Evolutionary conservation across 2,329 filamentous ascomycete species (phyloP).

Genomic region (Pseudopyricularia javanii): DNA sequence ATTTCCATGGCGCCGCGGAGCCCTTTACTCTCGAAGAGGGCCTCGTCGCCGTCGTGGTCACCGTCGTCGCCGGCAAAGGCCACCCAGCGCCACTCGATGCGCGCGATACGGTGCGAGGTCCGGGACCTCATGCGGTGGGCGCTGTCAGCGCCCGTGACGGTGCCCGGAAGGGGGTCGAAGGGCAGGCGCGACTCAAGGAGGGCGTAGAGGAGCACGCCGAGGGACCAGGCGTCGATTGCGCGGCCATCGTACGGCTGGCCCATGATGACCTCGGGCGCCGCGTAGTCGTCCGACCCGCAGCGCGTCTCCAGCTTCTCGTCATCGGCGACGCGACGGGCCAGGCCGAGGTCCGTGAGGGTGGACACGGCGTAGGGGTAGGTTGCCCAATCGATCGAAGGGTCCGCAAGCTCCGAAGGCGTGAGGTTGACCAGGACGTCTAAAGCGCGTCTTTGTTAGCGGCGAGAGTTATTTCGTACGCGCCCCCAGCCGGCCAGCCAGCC

Average conservation of each 20-base stretch:
- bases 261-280: conserved; percentile 90
- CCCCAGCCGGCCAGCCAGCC: no score
- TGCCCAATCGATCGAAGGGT: conserved; percentile 52
- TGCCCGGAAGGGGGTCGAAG: conserved; percentile 79
- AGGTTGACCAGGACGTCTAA: conserved; percentile 86
- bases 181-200: conserved; percentile 86
- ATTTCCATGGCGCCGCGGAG: conserved; percentile 67
- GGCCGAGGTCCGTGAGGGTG: conserved; percentile 82
- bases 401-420: conserved; percentile 52
- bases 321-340: conserved; percentile 74
- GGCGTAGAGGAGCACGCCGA: conserved; percentile 87
- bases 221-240: conserved; percentile 84
- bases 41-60: conserved; percentile 62
- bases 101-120: conserved; percentile 86
- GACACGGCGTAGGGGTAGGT: conserved; percentile 72
- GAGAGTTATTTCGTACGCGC: conserved; percentile 5
- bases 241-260: conserved; percentile 90
- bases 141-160: conserved; percentile 39
- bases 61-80: conserved; percentile 74
- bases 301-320: conserved; percentile 85
- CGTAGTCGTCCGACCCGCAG: conserved; percentile 94
- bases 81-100: conserved; percentile 93
- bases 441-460: conserved; percentile 4
- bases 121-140: conserved; percentile 64
- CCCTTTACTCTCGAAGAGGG: conserved; percentile 48